phyloP scores from a whole-genome alignment of 2,329 filamentous ascomycete genomes.

The Immersiporthe knoxdaviesiana region DNA sequence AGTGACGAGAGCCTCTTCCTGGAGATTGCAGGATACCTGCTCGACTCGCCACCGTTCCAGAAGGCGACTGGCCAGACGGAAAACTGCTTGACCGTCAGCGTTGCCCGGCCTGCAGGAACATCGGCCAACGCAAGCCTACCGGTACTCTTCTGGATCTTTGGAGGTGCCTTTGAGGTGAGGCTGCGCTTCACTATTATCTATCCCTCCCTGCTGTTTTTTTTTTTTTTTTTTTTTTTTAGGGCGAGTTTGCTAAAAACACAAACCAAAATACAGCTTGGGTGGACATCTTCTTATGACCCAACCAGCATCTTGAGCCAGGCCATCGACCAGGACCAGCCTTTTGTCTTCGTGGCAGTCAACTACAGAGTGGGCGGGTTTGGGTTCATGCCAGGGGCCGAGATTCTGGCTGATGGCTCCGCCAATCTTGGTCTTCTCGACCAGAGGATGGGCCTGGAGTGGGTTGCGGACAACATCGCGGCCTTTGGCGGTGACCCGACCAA shows the following conservation, averaged over 20 bases:
- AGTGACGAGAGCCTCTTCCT: conserved; percentile 41
- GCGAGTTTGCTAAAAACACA: too few species aligned
- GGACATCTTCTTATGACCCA: conserved; percentile 56
- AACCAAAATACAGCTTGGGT: conserved; percentile 44
- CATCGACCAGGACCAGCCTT: conserved; percentile 58
- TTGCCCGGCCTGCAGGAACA: conserved; percentile 62
- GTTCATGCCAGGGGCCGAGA: conserved; percentile 70
- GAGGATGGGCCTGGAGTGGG: conserved; percentile 73
- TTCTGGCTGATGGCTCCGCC: conserved; percentile 66
- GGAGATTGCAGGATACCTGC: conserved; percentile 52
- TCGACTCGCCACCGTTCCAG: conserved; percentile 63
- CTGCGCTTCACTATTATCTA: too few species aligned
- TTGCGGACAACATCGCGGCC: conserved; percentile 70
- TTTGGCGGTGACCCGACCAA: conserved; percentile 82
- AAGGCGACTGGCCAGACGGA: conserved; percentile 57
- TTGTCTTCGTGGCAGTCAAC: conserved; percentile 77
- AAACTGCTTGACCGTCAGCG: conserved; percentile 66
- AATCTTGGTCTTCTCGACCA: conserved; percentile 78
- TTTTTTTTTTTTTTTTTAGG: too few species aligned
- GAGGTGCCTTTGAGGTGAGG: conserved; percentile 62
- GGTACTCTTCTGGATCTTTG: conserved; percentile 73
- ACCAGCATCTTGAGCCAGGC: conserved; percentile 50
- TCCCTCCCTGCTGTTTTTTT: not conserved
- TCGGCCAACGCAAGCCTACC: conserved; percentile 60
- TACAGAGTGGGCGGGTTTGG: conserved; percentile 78